Base-by-base conservation (phyloP, 768 basidiomycete genomes). In the Cystofilobasidium bisporidii region DNA sequence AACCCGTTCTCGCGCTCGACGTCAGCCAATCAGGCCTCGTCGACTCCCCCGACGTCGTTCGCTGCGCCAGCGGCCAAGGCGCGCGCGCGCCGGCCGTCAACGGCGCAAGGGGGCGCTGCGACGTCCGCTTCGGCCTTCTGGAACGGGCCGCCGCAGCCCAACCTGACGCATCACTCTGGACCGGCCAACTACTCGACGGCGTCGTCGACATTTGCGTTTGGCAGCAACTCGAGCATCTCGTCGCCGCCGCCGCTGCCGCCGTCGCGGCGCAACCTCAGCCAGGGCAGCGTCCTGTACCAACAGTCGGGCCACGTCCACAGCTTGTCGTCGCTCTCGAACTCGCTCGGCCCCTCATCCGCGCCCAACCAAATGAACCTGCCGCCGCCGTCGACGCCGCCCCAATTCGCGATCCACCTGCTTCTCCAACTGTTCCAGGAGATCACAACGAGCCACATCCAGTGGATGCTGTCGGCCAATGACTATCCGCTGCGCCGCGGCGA, bases 381-480 rank as follows among this genome's bases (percentile, higher is more conserved):
- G 30, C 70, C 59, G 69, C 72, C 71, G 33, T 63, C 48, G 15
- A 65, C 59, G 18, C 71, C 58, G 9, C 66, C 48, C 55, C 75
- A 56, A 62, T 67, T 59, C 28, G 61, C 56, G 38, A 28, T 69
- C 65, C 30, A 70, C 69, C 15, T 71, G 70, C n/a, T 71, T 69
- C 0, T 69, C 70, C 33, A 67, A 55, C 36, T 67, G 62, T 68
- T 68, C 53, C 60, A 63, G 14, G 61, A 61, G 45, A n/a, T 67
- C 70, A 30, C 67, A 71, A 38, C 74, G 70, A 9, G 61, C 47
- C 48, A 74, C 68, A 4, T 76, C 73, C 14, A 69, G 72, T 33
- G 71, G 71, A 33, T 75, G 72, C 24, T 74, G 70, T 57, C 65
- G 90, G 88, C 87, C 88, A 57, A 81, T 80, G 38, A 88, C 91